Evolutionary conservation across 2,329 filamentous ascomycete genomes (phyloP).

Genomic region (Colletotrichum phormii): DNA sequence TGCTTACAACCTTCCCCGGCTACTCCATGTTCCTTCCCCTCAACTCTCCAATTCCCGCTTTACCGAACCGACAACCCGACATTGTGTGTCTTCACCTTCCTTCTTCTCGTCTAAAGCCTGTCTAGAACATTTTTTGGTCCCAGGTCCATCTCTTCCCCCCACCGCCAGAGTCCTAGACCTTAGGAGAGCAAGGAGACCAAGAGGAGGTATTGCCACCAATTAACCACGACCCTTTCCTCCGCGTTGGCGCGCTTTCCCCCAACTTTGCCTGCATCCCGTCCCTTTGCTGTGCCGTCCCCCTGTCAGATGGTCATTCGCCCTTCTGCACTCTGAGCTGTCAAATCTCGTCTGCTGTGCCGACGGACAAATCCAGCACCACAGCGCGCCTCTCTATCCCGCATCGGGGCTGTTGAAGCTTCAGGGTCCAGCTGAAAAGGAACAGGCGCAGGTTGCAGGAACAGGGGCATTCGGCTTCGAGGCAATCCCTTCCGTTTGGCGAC

Average conservation of each 20-base stretch:
- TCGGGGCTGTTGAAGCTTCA: slow-evolving; percentile 23
- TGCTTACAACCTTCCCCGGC: background rate
- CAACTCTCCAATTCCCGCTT: slow-evolving; percentile 4
- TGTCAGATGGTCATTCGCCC: slow-evolving; percentile 17
- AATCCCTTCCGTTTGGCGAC: slow-evolving; percentile 33
- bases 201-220: slow-evolving; percentile 34
- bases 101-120: background rate
- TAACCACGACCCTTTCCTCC: slow-evolving; percentile 5
- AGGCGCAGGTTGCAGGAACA: slow-evolving; percentile 23
- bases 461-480: slow-evolving; percentile 31
- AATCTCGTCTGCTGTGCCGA: slow-evolving; percentile 6
- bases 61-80: slow-evolving; percentile 5
- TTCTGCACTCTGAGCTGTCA: slow-evolving; percentile 27
- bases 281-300: background rate
- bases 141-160: background rate
- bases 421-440: slow-evolving; percentile 28
- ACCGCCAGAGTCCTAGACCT: background rate
- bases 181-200: background rate
- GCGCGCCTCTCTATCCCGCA: slow-evolving; percentile 5
- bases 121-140: background rate
- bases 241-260: slow-evolving; percentile 18
- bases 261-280: slow-evolving; percentile 19
- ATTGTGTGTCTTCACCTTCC: slow-evolving; percentile 1
- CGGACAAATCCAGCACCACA: slow-evolving; percentile 9
- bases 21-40: slow-evolving; percentile 1